These are phyloP conservation scores for Candida yuanshanica DNA, from an alignment of 805 yeast genomes.

Conservation along the genomic window DNA sequence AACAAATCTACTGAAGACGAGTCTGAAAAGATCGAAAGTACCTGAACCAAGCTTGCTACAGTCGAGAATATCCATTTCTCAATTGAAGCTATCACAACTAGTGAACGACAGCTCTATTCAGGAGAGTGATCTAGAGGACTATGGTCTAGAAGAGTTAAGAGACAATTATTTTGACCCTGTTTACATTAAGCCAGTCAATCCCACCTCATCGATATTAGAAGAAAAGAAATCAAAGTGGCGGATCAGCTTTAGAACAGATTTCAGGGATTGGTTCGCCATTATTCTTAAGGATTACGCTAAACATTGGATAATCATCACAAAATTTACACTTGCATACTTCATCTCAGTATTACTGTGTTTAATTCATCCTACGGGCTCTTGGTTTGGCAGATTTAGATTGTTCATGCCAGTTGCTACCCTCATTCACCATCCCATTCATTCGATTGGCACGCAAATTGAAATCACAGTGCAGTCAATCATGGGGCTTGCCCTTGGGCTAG, in stretches of 20 bases:
- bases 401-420: constrained; percentile 38
- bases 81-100: constrained; percentile 26
- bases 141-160: constrained; percentile 39
- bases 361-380: constrained; percentile 30
- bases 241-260: neutral
- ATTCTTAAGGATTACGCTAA: neutral
- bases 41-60: neutral
- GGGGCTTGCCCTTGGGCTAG: constrained; percentile 38
- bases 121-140: constrained; percentile 25
- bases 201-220: neutral
- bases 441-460: constrained; percentile 42
- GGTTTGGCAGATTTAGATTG: constrained; percentile 38
- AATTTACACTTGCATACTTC: constrained; percentile 31
- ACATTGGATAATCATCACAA: constrained; percentile 17
- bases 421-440: constrained; percentile 42
- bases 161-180: constrained; percentile 45
- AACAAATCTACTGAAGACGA: neutral
- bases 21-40: neutral
- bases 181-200: constrained; percentile 27
- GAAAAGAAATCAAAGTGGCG: neutral
- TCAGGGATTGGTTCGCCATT: neutral
- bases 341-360: constrained; percentile 35
- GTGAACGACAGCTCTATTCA: constrained; percentile 7
- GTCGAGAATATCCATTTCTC: constrained; percentile 32
- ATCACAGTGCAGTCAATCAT: constrained; percentile 33